Percentiles rank a stretch among this genome's conserved stretches.
These are phyloP conservation scores for Rhodotorula graminis DNA, from an alignment of 768 basidiomycete species.

Conservation along the genomic window DNA sequence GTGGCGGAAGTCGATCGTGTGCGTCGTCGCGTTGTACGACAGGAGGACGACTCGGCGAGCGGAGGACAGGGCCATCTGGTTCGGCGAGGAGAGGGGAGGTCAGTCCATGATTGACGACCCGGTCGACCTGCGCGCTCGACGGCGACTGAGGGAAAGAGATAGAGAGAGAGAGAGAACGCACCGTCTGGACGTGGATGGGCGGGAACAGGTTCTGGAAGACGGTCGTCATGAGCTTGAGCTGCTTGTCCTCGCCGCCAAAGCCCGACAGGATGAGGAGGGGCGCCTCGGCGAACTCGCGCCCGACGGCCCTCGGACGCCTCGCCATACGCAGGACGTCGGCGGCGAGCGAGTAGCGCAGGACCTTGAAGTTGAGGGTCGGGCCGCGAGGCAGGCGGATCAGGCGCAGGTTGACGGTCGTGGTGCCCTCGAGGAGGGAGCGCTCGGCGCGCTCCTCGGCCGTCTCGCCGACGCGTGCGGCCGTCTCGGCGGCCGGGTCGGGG, in stretches of 20 bases:
- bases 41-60: constrained; percentile 91
- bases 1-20: constrained; percentile 86
- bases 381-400: constrained; percentile 82
- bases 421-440: constrained; percentile 25
- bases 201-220: constrained; percentile 96
- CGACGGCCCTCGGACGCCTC: constrained; percentile 65
- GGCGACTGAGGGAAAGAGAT: too few relatives aligned
- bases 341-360: constrained; percentile 87
- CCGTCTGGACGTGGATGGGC: constrained; percentile 60
- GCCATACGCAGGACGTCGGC: constrained; percentile 70
- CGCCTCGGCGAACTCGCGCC: constrained; percentile 85
- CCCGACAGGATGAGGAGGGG: constrained; percentile 81
- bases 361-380: constrained; percentile 85
- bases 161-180: constrained; percentile 36
- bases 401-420: constrained; percentile 56
- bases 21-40: constrained; percentile 78
- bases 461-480: constrained; percentile 9
- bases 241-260: constrained; percentile 73
- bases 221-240: constrained; percentile 87
- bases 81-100: too few relatives aligned
- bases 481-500: constrained; percentile 6
- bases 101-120: too few relatives aligned
- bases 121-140: too few relatives aligned
- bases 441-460: constrained; percentile 35
- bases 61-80: constrained; percentile 68